Base-by-base conservation (phyloP, 768 basidiomycete species). In the Tylopilus sp. region DNA sequence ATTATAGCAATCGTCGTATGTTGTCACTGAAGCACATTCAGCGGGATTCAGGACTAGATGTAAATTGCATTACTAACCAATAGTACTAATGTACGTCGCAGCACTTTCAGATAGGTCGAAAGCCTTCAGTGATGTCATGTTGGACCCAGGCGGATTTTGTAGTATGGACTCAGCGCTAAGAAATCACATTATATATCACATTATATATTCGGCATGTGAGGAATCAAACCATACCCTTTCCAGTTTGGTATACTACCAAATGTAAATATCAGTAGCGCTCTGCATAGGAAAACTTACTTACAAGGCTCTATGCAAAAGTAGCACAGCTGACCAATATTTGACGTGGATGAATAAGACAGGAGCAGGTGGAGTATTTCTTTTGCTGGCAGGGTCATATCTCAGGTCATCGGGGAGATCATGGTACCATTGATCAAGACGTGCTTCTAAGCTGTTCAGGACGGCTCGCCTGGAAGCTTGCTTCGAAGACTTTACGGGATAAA, bases 271-370 rank as follows among this genome's bases (percentile, higher is more conserved):
- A 64, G 47, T 14, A 53, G 45, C 14, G 30, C 40, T 42, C 42
- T 41, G 8, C n/a, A 51, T 24, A 11, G 56, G 33, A 33, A 54
- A 26, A 45, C 38, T 17, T 16, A 78, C 89, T 77, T 68, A 90
- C 89, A 89, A 92, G 16, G 86, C 87, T 47, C 89, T 79, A 67
- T 91, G 80, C 34, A 91, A 74, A 33, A 92, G 72, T 13, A 92
- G 73, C 6, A 91, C 84, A 17, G 86, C 77, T 8, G 81, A 82
- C 82, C 87, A 88, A 65, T 92, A 91, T 56, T 87, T 77, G 51
- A 88, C 76, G 59, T 92, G 86, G 37, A 91, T 71, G 42, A 82
- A 77, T 28, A 90, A 66, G 24, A 90, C 76, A 48, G 85, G 81
- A 2, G 89, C 85, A 5, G 84, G 78, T 10, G 86, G 85, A 11